Evolutionary conservation across 441 rosid genomes (phyloP).

Genomic region (Biscutella auriculata): DNA sequence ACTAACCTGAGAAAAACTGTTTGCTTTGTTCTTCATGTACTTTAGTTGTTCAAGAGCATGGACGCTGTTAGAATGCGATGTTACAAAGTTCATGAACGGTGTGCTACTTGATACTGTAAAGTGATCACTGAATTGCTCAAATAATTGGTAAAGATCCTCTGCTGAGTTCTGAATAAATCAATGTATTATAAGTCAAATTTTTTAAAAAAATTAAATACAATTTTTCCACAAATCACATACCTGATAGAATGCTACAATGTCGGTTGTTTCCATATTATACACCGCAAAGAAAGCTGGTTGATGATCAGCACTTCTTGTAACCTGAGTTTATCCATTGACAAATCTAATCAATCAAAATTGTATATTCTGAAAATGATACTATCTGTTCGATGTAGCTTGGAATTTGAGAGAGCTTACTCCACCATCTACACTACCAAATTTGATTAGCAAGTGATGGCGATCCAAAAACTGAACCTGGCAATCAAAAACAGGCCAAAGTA

Average conservation of each 20-base stretch:
- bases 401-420: constrained; percentile 52
- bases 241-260: constrained; percentile 89
- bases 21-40: constrained; percentile 56
- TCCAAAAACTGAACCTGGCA: constrained; percentile 90
- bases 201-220: not conserved
- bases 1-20: constrained; percentile 48
- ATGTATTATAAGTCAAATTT: not conserved
- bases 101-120: constrained; percentile 62
- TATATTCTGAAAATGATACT: not conserved
- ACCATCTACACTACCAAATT: constrained; percentile 91
- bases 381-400: not conserved
- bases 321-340: constrained; percentile 31
- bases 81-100: constrained; percentile 62
- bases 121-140: constrained; percentile 76
- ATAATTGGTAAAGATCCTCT: constrained; percentile 69
- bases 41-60: constrained; percentile 69
- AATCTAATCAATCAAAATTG: not conserved
- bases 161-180: constrained; percentile 57
- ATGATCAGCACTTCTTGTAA: constrained; percentile 57
- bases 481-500: constrained; percentile 12
- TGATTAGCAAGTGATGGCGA: constrained; percentile 80
- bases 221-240: constrained; percentile 23
- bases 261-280: constrained; percentile 94
- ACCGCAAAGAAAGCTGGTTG: constrained; percentile 82
- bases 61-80: constrained; percentile 75